Evolutionary conservation across 2,329 filamentous ascomycete species (phyloP), one percentile per base, ranked within the genome.

Genomic region (Geoglossum cookeanum): DNA sequence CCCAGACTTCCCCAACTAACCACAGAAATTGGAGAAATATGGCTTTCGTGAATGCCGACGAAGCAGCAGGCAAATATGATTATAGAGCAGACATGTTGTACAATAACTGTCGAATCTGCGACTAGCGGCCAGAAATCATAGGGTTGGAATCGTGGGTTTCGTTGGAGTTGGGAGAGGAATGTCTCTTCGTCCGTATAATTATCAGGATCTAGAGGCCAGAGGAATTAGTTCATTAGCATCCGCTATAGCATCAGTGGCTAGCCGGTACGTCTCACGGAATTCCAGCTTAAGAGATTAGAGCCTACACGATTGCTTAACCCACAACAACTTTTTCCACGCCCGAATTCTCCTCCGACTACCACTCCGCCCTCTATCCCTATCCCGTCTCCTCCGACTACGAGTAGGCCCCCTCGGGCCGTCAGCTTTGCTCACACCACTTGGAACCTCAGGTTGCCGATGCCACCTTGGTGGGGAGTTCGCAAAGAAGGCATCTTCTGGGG

Each of bases 61-160:
- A 98, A 98, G 70, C 87, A 94, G 62, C 91, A 90, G 60, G 94
- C 79, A 67, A 97, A 98, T 58, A 98, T 91, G 57, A 86, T 85
- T 60, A 97, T 90, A 6, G 88, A 94, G 68, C 88, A 94, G 54
- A 97, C 85, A 69, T 98, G 92, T 69, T 98, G 92, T 17, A 97
- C 86, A 63, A 98, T 96, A 59, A 97, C 88, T 2, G 91, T 96
- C 13, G 87, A 91, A 68, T 97, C 91, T 58, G 88, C 87, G 55
- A 97, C 89, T 37, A 98, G 77, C 7, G 90, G 88, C 91, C 92
- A 98, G 70, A 98, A 98, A 66, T 97, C 90, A 69, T 98, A 98
- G 0, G 91, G 91, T 62, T 92, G 85, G 56, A 97, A 78, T 45
- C 90, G 83, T 3, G 91, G 91, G 68, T 98, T 98, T 53, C 90